Conservation (phyloP, 2,329 filamentous ascomycete species). For the Xylogone sp. region DNA sequence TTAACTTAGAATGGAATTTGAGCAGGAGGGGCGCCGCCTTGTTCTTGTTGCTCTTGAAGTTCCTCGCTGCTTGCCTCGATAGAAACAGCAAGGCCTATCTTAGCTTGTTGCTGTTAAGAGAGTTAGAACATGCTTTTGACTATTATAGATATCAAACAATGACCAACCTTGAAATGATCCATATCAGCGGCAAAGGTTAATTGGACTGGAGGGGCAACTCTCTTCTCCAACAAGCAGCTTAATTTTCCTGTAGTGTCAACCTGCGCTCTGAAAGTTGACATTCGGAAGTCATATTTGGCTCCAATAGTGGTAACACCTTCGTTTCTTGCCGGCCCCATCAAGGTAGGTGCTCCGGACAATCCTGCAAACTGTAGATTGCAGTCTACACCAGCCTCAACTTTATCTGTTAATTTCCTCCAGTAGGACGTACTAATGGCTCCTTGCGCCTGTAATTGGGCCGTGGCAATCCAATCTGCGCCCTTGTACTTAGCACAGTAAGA, state of each 20-base stretch:
- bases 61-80: conserved; percentile 84
- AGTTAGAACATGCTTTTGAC: conserved; percentile 23
- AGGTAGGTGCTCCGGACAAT: conserved; percentile 59
- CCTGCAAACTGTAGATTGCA: conserved; percentile 81
- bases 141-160: neutral
- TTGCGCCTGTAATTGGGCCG: conserved; percentile 75
- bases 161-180: conserved; percentile 87
- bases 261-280: conserved; percentile 92
- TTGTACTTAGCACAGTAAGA: conserved; percentile 94
- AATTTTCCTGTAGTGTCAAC: conserved; percentile 94
- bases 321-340: conserved; percentile 73
- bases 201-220: conserved; percentile 85
- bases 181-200: conserved; percentile 96
- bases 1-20: conserved; percentile 58
- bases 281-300: conserved; percentile 97
- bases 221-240: conserved; percentile 90
- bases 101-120: conserved; percentile 76
- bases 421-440: conserved; percentile 87
- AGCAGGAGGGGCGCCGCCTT: conserved; percentile 43
- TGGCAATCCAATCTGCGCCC: conserved; percentile 87
- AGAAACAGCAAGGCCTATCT: conserved; percentile 90
- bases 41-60: conserved; percentile 79
- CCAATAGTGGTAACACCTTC: conserved; percentile 90
- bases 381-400: conserved; percentile 94
- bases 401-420: conserved; percentile 90